phyloP scores from a whole-genome alignment of 2,329 filamentous ascomycete species.

The Aureobasidium pullulans region DNA sequence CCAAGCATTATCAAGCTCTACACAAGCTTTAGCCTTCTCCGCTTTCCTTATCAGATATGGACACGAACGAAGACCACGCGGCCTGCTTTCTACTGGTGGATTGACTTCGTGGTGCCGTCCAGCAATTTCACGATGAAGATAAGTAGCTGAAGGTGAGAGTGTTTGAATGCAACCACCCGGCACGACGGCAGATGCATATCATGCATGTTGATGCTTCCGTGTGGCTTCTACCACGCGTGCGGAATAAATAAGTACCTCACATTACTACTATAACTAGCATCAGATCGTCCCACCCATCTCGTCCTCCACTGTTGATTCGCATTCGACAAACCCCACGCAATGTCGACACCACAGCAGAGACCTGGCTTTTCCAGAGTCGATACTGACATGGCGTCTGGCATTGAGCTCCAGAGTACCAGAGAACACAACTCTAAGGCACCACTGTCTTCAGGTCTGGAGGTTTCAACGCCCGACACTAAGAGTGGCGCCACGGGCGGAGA shows the following conservation, averaged over 20 bases:
- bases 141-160: no score
- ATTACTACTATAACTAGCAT: no score
- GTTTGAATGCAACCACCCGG: no score
- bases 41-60: background rate
- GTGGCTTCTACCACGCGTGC: no score
- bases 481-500: background rate
- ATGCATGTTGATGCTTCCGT: no score
- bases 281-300: no score
- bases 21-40: background rate
- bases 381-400: slow-evolving; percentile 10
- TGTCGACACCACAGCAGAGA: slow-evolving; percentile 4
- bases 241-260: no score
- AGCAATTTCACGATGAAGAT: no score
- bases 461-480: background rate
- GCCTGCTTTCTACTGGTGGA: background rate
- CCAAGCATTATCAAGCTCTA: background rate
- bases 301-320: no score
- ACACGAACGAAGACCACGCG: background rate
- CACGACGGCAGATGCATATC: no score
- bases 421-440: background rate
- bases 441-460: slow-evolving; percentile 6
- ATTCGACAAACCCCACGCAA: background rate
- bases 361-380: slow-evolving; percentile 14
- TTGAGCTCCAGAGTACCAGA: slow-evolving; percentile 8
- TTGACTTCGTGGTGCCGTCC: background rate